Percentiles rank a stretch among this genome's conserved stretches.
These are phyloP conservation scores for Powellomyces hirtus DNA, from an alignment of 192 early-diverging fungal genomes.

Conservation along the genomic window DNA sequence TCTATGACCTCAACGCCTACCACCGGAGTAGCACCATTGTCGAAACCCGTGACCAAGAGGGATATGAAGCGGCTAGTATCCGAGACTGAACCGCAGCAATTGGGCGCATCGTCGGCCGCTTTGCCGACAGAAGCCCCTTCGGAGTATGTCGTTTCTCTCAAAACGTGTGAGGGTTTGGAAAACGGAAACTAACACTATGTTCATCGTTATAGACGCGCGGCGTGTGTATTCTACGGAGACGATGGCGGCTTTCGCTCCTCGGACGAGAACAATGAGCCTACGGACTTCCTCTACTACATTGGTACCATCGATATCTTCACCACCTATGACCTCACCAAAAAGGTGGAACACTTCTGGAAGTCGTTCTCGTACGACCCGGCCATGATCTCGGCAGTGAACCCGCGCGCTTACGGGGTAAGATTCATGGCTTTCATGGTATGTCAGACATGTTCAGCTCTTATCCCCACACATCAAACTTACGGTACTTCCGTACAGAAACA, in stretches of 20 bases:
- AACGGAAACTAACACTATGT: conserved; percentile 5
- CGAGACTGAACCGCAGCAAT: conserved; percentile 57
- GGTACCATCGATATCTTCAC: conserved; percentile 99
- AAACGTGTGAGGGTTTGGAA: not conserved
- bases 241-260: conserved; percentile 85
- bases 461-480: no score
- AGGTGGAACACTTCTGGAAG: conserved; percentile 88
- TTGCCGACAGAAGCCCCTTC: conserved; percentile 56
- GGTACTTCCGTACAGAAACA: no score
- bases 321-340: conserved; percentile 85
- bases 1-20: no score
- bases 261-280: conserved; percentile 64
- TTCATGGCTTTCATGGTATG: conserved; percentile 88
- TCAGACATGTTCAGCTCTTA: no score
- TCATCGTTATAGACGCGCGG: conserved; percentile 49
- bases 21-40: no score
- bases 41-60: not conserved
- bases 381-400: conserved; percentile 80
- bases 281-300: conserved; percentile 51
- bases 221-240: conserved; percentile 87
- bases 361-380: conserved; percentile 73
- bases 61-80: conserved; percentile 35
- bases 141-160: conserved; percentile 43
- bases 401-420: conserved; percentile 79
- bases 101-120: conserved; percentile 50